Conservation (phyloP, 2,329 filamentous ascomycete genomes). For the Scytalidium sp. region DNA sequence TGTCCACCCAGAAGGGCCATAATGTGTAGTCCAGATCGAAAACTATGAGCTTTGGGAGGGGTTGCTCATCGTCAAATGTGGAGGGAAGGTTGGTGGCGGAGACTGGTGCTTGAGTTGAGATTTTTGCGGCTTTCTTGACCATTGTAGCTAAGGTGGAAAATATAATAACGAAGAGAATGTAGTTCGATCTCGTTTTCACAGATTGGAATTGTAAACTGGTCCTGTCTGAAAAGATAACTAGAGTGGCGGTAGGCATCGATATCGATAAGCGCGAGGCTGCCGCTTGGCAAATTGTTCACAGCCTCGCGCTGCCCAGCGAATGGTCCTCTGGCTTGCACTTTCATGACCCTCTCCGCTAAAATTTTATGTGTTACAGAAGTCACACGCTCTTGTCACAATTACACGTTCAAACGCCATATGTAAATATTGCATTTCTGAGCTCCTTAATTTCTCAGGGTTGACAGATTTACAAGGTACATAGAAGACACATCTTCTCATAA, state of each 20-base stretch:
- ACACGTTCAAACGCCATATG: too few relatives aligned
- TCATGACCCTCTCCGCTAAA: too few relatives aligned
- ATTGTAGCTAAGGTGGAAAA: slow-evolving; percentile 14
- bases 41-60: slow-evolving; percentile 78
- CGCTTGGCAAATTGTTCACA: not conserved
- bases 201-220: not conserved
- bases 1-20: slow-evolving; percentile 99
- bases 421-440: too few relatives aligned
- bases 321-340: too few relatives aligned
- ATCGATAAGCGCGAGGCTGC: not conserved
- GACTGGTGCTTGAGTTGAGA: slow-evolving; percentile 1
- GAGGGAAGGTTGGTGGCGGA: slow-evolving; percentile 11
- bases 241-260: not conserved
- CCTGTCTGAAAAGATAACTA: not conserved
- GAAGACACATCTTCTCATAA: too few relatives aligned
- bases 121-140: slow-evolving; percentile 20
- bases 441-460: too few relatives aligned
- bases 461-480: too few relatives aligned
- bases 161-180: slow-evolving; percentile 2
- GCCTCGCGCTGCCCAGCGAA: not conserved
- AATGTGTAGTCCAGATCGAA: slow-evolving; percentile 98
- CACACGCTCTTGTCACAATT: too few relatives aligned
- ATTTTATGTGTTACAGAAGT: too few relatives aligned
- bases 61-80: slow-evolving; percentile 44
- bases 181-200: not conserved